phyloP scores from a whole-genome alignment of 2,329 filamentous ascomycete species.

The Coniosporium tulheliwenetii region DNA sequence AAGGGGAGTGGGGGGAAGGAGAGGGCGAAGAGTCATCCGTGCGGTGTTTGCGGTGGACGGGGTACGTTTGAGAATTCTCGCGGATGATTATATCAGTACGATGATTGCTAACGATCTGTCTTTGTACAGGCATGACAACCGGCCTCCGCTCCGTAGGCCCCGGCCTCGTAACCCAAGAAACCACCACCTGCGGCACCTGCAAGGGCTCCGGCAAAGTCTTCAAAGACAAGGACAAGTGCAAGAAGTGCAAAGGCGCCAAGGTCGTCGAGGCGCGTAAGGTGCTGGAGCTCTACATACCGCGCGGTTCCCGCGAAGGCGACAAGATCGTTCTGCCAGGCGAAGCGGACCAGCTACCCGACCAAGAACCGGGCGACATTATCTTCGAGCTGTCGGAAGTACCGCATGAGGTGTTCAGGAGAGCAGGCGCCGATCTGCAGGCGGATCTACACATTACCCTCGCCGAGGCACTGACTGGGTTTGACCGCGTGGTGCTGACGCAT shows the following conservation, averaged over 20 bases:
- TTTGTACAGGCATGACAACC: conserved; percentile 45
- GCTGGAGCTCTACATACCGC: conserved; percentile 88
- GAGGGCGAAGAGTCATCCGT: conserved; percentile 70
- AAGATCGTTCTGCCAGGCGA: conserved; percentile 83
- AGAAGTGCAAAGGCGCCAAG: conserved; percentile 93
- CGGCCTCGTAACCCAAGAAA: conserved; percentile 68
- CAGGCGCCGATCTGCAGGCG: conserved; percentile 71
- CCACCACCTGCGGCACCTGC: conserved; percentile 68
- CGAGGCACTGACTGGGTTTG: conserved; percentile 80
- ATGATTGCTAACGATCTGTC: conserved; percentile 7
- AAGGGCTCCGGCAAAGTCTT: conserved; percentile 71
- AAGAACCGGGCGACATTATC: conserved; percentile 82
- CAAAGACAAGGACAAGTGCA: conserved; percentile 95
- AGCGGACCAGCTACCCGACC: conserved; percentile 80
- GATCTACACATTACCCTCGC: conserved; percentile 66
- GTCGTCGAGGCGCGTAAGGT: conserved; percentile 83
- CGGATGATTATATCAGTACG: background rate
- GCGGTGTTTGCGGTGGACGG: conserved; percentile 68
- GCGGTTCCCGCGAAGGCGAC: conserved; percentile 66
- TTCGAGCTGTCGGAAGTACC: conserved; percentile 73
- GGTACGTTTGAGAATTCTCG: conserved; percentile 27
- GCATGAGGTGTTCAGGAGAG: conserved; percentile 68
- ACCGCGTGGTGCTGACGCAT: conserved; percentile 77
- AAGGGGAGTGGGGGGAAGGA: conserved; percentile 85
- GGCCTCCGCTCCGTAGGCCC: conserved; percentile 72